Conservation (phyloP, 202 grass and related monocot species). For the Schoenoplectus triqueter region DNA sequence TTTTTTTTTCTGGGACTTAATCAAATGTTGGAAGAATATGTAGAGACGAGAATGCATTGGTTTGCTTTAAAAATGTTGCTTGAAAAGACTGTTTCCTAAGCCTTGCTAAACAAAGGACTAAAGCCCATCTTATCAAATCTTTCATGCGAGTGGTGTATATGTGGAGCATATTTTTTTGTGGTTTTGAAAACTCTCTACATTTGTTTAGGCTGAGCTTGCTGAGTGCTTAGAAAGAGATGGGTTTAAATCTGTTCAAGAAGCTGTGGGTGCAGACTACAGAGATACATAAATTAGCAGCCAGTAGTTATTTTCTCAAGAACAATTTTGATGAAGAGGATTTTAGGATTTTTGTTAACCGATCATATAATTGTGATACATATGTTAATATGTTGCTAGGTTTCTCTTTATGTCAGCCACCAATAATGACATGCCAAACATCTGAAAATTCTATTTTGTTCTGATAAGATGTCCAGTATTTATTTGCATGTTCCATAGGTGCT, state of each 20-base stretch:
- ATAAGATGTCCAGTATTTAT: conserved; percentile 17
- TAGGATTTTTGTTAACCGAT: conserved; percentile 14
- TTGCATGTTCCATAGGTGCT: background rate
- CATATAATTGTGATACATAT: conserved; percentile 21
- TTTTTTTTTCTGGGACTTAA: background rate
- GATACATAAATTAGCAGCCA: conserved; percentile 40
- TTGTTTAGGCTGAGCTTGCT: conserved; percentile 71
- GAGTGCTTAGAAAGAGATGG: conserved; percentile 92
- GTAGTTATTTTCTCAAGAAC: conserved; percentile 2
- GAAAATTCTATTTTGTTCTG: background rate
- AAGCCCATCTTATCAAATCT: conserved; percentile 25
- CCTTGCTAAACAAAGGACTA: background rate
- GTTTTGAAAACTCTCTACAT: conserved; percentile 43
- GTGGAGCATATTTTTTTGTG: background rate
- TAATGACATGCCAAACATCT: background rate
- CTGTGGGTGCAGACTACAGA: conserved; percentile 74
- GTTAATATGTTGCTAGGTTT: conserved; percentile 27
- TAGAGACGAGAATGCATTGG: conserved; percentile 2
- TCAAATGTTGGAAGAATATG: background rate
- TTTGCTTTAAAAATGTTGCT: background rate
- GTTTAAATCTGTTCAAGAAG: conserved; percentile 89
- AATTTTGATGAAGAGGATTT: conserved; percentile 44
- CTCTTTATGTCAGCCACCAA: background rate
- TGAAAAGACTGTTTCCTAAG: background rate
- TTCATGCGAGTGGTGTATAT: background rate